Percentiles rank a stretch among this genome's conserved stretches.
Conservation (phyloP, 768 basidiomycete genomes). For the Postia placenta region DNA sequence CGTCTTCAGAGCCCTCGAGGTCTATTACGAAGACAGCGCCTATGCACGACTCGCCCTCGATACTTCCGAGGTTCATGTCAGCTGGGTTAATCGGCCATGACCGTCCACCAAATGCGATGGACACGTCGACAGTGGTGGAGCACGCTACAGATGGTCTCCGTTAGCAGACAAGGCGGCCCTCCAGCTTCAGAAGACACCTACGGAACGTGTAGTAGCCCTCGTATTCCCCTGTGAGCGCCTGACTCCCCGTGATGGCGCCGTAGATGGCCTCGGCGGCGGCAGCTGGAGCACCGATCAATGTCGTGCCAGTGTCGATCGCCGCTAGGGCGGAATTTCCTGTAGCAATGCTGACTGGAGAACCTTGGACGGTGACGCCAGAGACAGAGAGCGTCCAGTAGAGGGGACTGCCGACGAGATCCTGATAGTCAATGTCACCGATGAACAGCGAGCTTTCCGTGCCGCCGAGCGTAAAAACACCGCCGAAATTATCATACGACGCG, state of each 20-base stretch:
- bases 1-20: slow-evolving; percentile 39
- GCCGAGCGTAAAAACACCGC: too few species aligned
- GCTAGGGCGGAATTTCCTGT: slow-evolving; percentile 41
- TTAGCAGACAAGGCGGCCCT: slow-evolving; percentile 1
- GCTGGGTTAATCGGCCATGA: slow-evolving; percentile 65
- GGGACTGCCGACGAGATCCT: slow-evolving; percentile 34
- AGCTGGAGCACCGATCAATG: slow-evolving; percentile 83
- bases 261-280: slow-evolving; percentile 58
- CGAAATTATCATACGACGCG: too few species aligned
- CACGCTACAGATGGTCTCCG: slow-evolving; percentile 57
- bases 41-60: slow-evolving; percentile 42
- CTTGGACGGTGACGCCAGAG: slow-evolving; percentile 57
- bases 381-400: slow-evolving; percentile 63
- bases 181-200: slow-evolving; percentile 30
- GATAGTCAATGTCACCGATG: slow-evolving; percentile 67
- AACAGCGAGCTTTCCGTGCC: slow-evolving; percentile 29
- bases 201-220: slow-evolving; percentile 81
- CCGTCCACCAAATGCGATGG: slow-evolving; percentile 73
- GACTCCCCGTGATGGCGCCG: slow-evolving; percentile 52
- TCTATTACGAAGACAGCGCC: slow-evolving; percentile 72
- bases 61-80: slow-evolving; percentile 76
- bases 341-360: slow-evolving; percentile 37
- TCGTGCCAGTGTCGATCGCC: slow-evolving; percentile 95
- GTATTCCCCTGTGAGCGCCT: slow-evolving; percentile 35
- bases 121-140: slow-evolving; percentile 42